phyloP scores from a whole-genome alignment of 768 basidiomycete genomes.

The Podaxis mareebaensis region DNA sequence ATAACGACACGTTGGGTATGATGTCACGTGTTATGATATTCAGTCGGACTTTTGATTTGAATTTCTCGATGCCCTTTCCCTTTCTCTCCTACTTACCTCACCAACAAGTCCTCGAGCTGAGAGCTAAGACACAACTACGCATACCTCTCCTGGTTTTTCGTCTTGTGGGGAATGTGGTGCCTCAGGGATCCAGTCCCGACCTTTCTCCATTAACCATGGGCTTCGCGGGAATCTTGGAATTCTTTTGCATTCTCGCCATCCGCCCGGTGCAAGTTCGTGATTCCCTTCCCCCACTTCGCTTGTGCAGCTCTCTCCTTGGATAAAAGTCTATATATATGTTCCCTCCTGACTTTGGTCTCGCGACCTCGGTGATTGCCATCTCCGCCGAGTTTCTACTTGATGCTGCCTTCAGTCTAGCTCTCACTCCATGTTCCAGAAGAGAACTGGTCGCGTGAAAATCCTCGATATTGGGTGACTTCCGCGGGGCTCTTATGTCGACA shows the following conservation, averaged over 20 bases:
- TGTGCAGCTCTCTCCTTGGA: not conserved
- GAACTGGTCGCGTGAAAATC: not conserved
- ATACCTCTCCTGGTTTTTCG: no score
- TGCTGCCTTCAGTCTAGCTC: not conserved
- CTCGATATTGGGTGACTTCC: not conserved
- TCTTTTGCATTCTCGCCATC: not conserved
- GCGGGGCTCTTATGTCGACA: not conserved
- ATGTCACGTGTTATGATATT: constrained; percentile 1
- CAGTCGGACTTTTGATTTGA: not conserved
- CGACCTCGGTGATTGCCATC: constrained; percentile 4
- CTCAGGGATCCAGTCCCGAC: not conserved
- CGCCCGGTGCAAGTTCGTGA: not conserved
- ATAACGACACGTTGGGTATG: constrained; percentile 21
- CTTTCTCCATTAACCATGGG: not conserved
- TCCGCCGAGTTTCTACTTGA: constrained; percentile 4
- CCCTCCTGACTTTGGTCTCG: not conserved
- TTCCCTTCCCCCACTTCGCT: not conserved
- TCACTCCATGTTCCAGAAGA: constrained; percentile 8
- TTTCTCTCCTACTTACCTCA: no score
- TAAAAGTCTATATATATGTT: not conserved
- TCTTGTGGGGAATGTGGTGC: no score
- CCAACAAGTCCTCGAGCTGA: no score
- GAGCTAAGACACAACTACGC: no score
- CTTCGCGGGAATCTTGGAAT: not conserved
- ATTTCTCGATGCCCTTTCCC: not conserved